Conservation (phyloP, 139 green algal genomes). For the Haematococcus lacustris region DNA sequence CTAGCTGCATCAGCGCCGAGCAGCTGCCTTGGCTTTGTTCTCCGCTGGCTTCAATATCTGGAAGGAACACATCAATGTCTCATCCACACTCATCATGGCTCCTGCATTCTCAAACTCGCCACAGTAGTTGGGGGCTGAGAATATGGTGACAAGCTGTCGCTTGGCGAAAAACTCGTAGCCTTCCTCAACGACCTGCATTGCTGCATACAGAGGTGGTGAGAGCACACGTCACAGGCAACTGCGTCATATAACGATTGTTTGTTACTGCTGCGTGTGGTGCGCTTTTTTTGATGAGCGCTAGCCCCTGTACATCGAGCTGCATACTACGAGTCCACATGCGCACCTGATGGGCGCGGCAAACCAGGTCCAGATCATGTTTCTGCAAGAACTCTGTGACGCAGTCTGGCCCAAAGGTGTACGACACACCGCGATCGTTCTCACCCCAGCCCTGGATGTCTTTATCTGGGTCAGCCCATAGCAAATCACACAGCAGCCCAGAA, state of each 20-base stretch:
- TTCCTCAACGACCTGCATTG: slow-evolving; percentile 89
- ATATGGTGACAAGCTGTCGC: slow-evolving; percentile 97
- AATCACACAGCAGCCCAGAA: slow-evolving; percentile 94
- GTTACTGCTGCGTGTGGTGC: too few species aligned
- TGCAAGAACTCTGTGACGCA: slow-evolving; percentile 92
- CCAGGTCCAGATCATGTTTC: slow-evolving; percentile 94
- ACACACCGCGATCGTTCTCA: slow-evolving; percentile 98
- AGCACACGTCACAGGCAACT: too few species aligned
- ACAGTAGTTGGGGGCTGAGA: slow-evolving; percentile 98
- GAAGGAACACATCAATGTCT: slow-evolving; percentile 99
- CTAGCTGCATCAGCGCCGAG: too few species aligned
- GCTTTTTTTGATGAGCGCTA: too few species aligned
- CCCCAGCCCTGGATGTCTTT: slow-evolving; percentile 97
- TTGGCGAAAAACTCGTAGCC: slow-evolving; percentile 99
- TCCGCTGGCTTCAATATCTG: slow-evolving; percentile 97
- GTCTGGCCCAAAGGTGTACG: slow-evolving; percentile 97
- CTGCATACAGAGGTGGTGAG: too few species aligned
- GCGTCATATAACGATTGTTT: too few species aligned
- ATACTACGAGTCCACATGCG: too few species aligned
- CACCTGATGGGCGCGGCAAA: slow-evolving; percentile 95
- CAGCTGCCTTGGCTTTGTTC: slow-evolving; percentile 51
- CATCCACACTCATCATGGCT: slow-evolving; percentile 99
- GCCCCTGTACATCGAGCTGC: too few species aligned
- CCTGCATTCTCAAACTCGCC: slow-evolving; percentile 99
- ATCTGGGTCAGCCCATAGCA: slow-evolving; percentile 98